Conservation (phyloP, 1,139 yeast genomes). For the Protomyces pachydermus region DNA sequence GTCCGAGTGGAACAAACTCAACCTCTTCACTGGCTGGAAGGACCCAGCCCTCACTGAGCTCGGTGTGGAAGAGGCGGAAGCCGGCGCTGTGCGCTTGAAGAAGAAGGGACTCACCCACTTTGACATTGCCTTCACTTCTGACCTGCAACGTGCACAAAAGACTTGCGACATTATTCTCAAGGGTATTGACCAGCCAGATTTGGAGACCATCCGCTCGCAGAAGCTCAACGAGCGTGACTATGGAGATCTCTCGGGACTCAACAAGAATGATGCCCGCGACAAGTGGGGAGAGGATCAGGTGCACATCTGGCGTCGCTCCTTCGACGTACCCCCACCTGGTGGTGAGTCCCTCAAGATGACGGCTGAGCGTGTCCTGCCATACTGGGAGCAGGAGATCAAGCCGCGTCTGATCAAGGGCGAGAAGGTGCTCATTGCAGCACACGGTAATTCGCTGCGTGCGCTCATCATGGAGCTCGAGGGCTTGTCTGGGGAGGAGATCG, state of each 20-base stretch:
- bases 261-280: slow-evolving; percentile 88
- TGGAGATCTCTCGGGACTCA: slow-evolving; percentile 98
- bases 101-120: slow-evolving; percentile 73
- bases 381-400: slow-evolving; percentile 94
- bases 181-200: slow-evolving; percentile 80
- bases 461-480: slow-evolving; percentile 93
- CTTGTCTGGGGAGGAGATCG: slow-evolving; percentile 87
- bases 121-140: slow-evolving; percentile 86
- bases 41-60: slow-evolving; percentile 77
- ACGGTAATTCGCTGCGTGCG: slow-evolving; percentile 98
- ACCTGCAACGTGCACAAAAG: slow-evolving; percentile 92
- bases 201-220: slow-evolving; percentile 95
- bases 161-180: slow-evolving; percentile 95
- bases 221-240: slow-evolving; percentile 98
- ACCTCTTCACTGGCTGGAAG: slow-evolving; percentile 99
- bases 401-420: slow-evolving; percentile 77
- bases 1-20: slow-evolving; percentile 58
- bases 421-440: slow-evolving; percentile 92
- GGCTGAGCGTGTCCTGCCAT: slow-evolving; percentile 94
- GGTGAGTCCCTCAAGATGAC: slow-evolving; percentile 94
- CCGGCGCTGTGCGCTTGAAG: slow-evolving; percentile 89
- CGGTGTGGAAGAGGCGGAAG: slow-evolving; percentile 85
- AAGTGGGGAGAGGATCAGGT: slow-evolving; percentile 87
- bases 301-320: slow-evolving; percentile 97
- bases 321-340: slow-evolving; percentile 92